A percentile compares a stretch with the other conserved stretches of the same genome.
These are phyloP conservation scores for Backusella liffmaniae DNA, from an alignment of 192 early-diverging fungal genomes.

Conservation along the genomic window DNA sequence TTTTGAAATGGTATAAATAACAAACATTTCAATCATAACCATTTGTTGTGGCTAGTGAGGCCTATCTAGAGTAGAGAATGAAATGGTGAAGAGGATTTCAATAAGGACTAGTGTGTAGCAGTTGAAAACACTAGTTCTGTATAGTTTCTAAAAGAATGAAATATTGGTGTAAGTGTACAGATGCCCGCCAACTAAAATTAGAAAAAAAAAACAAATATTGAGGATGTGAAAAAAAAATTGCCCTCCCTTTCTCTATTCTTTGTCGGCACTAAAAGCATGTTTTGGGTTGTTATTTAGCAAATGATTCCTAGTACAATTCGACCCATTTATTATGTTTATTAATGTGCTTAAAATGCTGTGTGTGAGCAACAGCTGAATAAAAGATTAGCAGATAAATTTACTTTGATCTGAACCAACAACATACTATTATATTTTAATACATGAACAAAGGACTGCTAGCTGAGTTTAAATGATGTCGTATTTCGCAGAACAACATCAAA, in stretches of 20 bases:
- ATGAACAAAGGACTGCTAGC: background rate
- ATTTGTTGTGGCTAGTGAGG: conserved; percentile 3
- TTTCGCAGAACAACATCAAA: background rate
- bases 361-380: background rate
- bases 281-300: background rate
- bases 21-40: background rate
- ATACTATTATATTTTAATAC: background rate
- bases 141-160: background rate
- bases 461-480: background rate
- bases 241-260: background rate
- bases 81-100: background rate
- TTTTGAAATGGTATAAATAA: background rate
- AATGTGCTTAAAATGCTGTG: background rate
- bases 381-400: background rate
- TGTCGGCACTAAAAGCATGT: background rate
- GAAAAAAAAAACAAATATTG: background rate
- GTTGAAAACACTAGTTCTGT: background rate
- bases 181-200: background rate
- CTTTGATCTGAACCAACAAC: background rate
- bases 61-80: background rate
- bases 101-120: background rate
- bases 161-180: background rate
- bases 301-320: background rate
- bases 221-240: background rate
- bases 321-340: background rate